These are phyloP conservation scores for Metarhizium guizhouense DNA, from an alignment of 2,329 filamentous ascomycete genomes.

Conservation along the genomic window DNA sequence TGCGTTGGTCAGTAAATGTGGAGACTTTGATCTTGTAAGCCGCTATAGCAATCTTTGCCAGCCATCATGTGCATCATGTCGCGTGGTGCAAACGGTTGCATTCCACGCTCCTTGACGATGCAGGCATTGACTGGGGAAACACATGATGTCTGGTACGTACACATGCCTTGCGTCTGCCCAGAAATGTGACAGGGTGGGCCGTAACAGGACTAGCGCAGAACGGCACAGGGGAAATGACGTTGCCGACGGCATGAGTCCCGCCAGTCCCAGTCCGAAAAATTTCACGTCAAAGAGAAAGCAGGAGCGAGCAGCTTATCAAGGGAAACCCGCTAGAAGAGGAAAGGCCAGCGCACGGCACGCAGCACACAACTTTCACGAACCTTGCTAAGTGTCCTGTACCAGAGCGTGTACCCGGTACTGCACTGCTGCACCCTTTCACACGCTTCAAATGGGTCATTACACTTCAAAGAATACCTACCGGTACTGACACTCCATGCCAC, in stretches of 20 bases:
- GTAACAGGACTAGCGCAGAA: neutral
- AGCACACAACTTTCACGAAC: neutral
- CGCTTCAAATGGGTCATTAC: neutral
- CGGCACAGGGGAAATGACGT: conserved; percentile 2
- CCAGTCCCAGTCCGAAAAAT: neutral
- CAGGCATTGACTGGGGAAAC: too few relatives aligned
- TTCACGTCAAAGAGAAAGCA: neutral
- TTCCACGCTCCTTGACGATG: neutral
- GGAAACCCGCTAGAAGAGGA: neutral
- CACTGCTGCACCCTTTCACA: neutral
- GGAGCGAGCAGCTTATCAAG: neutral
- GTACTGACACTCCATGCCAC: neutral
- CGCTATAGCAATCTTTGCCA: too few relatives aligned
- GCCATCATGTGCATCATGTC: neutral
- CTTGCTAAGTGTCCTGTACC: neutral
- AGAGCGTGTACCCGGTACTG: neutral
- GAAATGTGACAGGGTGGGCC: neutral
- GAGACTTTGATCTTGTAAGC: too few relatives aligned
- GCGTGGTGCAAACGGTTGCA: neutral
- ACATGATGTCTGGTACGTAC: too few relatives aligned
- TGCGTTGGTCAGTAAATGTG: too few relatives aligned
- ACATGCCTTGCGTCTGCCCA: too few relatives aligned
- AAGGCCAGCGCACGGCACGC: neutral
- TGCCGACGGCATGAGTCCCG: neutral
- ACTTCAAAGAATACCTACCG: neutral